These are phyloP conservation scores for Dimocarpus longan DNA, from an alignment of 345 rosid genomes.

Conservation along the genomic window DNA sequence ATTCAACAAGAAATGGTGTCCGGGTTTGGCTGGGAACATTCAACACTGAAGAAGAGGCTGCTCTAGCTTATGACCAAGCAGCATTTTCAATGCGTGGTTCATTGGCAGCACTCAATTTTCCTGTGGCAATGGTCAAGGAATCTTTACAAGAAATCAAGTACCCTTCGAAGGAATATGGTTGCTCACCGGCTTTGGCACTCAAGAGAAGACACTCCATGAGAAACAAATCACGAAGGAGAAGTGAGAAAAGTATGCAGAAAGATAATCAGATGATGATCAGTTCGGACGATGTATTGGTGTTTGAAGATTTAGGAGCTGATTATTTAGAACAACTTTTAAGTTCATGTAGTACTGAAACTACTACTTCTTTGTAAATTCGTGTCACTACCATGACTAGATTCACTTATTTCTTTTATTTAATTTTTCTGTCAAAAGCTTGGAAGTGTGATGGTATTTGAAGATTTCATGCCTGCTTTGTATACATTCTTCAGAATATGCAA, in stretches of 20 bases:
- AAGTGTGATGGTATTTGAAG: neutral
- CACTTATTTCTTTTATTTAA: conserved; percentile 8
- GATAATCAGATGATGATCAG: neutral
- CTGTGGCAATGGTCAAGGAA: conserved; percentile 47
- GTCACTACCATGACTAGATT: conserved; percentile 16
- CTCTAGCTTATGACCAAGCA: conserved; percentile 72
- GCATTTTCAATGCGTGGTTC: conserved; percentile 58
- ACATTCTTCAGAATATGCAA: neutral
- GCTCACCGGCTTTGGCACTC: conserved; percentile 66
- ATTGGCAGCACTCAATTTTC: conserved; percentile 60
- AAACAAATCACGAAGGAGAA: conserved; percentile 29
- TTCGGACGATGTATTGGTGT: conserved; percentile 37
- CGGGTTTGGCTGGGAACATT: conserved; percentile 80
- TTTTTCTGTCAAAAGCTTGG: neutral
- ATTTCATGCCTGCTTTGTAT: neutral
- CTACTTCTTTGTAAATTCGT: conserved; percentile 12
- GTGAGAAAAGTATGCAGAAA: conserved; percentile 28
- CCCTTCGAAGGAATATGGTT: conserved; percentile 37
- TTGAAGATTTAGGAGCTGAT: conserved; percentile 20
- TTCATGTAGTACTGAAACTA: conserved; percentile 30
- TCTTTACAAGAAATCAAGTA: conserved; percentile 51
- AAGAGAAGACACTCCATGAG: conserved; percentile 12
- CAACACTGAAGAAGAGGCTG: conserved; percentile 62
- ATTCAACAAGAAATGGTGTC: conserved; percentile 53
- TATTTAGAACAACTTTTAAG: conserved; percentile 64